Conservation (phyloP, 352 stramenopile genomes). For the Globisporangium megalacanthum region DNA sequence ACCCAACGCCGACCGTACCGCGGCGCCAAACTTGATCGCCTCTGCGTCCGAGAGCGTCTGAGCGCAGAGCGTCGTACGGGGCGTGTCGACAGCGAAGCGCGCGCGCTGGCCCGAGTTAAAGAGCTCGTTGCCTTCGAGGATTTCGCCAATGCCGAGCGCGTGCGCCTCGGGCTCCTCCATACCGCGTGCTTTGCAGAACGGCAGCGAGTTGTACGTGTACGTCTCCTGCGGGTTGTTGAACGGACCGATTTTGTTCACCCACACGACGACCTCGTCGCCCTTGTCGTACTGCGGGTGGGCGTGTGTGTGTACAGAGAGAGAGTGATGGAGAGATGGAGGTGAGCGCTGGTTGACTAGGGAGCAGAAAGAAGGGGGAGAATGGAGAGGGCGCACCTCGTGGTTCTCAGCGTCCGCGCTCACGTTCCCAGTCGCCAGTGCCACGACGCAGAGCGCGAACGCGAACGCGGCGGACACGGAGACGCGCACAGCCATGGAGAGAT, state of each 20-base stretch:
- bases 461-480: too few species aligned
- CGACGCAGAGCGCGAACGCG: neutral
- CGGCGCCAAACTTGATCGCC: constrained; percentile 72
- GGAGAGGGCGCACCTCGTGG: constrained; percentile 34
- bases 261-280: constrained; percentile 88
- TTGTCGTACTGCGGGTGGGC: constrained; percentile 41
- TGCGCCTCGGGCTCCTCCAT: constrained; percentile 87
- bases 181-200: constrained; percentile 92
- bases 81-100: constrained; percentile 70
- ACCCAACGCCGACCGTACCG: constrained; percentile 22
- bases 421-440: neutral
- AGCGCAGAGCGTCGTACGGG: constrained; percentile 61
- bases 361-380: neutral
- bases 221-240: constrained; percentile 98
- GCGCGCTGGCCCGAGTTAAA: constrained; percentile 89
- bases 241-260: constrained; percentile 97
- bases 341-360: neutral
- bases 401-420: constrained; percentile 42
- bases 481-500: too few species aligned
- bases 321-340: neutral
- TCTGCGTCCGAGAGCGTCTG: constrained; percentile 70
- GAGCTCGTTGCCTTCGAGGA: constrained; percentile 93
- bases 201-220: constrained; percentile 99
- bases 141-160: constrained; percentile 91
- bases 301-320: neutral